Base-by-base conservation (phyloP, 2,329 filamentous ascomycete genomes). In the Claviceps digitariae region DNA sequence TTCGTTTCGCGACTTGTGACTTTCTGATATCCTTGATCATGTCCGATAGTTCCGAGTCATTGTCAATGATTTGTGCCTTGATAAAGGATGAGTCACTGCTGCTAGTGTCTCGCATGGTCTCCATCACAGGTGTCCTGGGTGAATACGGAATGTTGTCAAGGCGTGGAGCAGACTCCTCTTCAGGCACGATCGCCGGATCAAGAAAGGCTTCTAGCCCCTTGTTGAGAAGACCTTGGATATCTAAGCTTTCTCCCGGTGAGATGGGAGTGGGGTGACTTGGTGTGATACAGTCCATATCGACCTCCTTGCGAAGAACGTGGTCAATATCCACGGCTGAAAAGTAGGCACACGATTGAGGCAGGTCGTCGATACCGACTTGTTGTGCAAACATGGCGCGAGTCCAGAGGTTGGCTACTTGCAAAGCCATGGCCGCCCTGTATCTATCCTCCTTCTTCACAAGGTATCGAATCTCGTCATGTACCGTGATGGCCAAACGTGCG, bases 381-480 rank as follows among this genome's bases (percentile, higher is more conserved):
- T 98, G 90, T 0, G 87, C 82, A 67, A 98, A 98, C 87, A 98
- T 96, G 58, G 90, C 90, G 50, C 93, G 79, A 0, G 94, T 98
- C 93, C 93, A 98, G 21, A 98, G 69, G 64, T 98, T 98, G 55
- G 90, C 83, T 8, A 98, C 78, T 67, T 98, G 93, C 13, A 98
- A 74, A 1, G 94, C 93, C 82, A 98, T 86, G 12, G 91, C 91
- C 2, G 87, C 83, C 43, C 86, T 81, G 63, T 97, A 98, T 62
- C 85, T 87, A 69, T 98, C 90, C 56, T 86, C 75, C 2, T 90
- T 78, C 62, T 84, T 84, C 44, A 95, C 90, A 0, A 98, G 76
- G 63, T 98, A 98, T 17, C 93, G 81, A 57, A 98, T 97, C 69
- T 98, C 94, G 63, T 98, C 94, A 66, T 98, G 93, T 0, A 98